Conservation (phyloP, 2,329 filamentous ascomycete species). For the Epichloe hybrida region DNA sequence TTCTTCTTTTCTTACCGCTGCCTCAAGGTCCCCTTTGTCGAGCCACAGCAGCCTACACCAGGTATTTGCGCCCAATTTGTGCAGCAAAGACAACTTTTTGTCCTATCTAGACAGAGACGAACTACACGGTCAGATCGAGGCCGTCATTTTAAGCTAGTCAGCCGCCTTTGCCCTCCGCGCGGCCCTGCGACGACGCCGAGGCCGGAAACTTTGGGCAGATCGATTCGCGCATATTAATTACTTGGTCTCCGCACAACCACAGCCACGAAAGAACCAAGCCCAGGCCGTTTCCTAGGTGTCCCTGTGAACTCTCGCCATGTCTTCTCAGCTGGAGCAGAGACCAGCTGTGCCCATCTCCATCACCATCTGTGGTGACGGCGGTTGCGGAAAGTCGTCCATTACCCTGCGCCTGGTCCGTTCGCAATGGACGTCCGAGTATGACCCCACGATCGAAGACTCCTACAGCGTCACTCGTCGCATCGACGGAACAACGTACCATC, state of each 20-base stretch:
- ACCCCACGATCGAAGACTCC: constrained; percentile 71
- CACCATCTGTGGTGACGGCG: constrained; percentile 77
- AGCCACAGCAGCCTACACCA: background rate
- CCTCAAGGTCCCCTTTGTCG: background rate
- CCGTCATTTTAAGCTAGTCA: too few relatives aligned
- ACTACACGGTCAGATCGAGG: too few relatives aligned
- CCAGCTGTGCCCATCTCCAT: constrained; percentile 50
- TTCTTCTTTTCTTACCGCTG: background rate
- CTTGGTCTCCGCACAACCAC: too few relatives aligned
- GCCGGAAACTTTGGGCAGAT: too few relatives aligned
- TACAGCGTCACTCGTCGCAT: constrained; percentile 72
- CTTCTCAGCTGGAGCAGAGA: constrained; percentile 6
- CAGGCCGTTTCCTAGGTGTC: too few relatives aligned
- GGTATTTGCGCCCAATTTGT: too few relatives aligned
- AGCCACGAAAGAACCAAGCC: too few relatives aligned
- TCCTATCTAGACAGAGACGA: too few relatives aligned
- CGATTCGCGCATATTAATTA: too few relatives aligned
- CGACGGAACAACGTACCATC: constrained; percentile 68
- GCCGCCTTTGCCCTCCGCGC: too few relatives aligned
- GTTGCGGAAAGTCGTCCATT: constrained; percentile 75
- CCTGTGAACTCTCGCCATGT: background rate
- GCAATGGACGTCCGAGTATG: constrained; percentile 74
- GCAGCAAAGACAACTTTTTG: too few relatives aligned
- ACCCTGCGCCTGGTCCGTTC: constrained; percentile 70
- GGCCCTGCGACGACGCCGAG: too few relatives aligned